Conservation (phyloP, 352 stramenopile species). For the Phytophthora podocarpi region DNA sequence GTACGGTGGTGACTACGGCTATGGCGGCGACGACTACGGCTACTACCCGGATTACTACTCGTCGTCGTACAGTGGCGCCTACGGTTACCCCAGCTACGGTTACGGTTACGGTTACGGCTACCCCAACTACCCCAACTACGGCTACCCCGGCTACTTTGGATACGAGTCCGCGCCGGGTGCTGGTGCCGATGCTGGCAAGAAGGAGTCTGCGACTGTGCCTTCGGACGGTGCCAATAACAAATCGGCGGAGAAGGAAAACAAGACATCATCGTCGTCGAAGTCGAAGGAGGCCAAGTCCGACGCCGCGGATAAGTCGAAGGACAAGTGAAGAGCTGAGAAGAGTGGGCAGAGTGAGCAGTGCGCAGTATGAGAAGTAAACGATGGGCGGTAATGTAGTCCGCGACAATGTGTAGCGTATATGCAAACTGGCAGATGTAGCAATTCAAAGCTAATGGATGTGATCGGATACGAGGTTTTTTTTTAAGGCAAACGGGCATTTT, state of each 20-base stretch:
- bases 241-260: conserved; percentile 6
- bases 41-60: conserved; percentile 8
- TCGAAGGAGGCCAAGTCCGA: conserved; percentile 12
- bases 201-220: conserved; percentile 1
- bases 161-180: conserved; percentile 3
- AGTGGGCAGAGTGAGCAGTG: too few species aligned
- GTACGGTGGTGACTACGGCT: conserved; percentile 1
- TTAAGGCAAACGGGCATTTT: too few species aligned
- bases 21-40: too few species aligned
- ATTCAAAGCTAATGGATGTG: too few species aligned
- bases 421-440: too few species aligned
- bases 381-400: too few species aligned
- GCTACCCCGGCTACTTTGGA: conserved; percentile 1
- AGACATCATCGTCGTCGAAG: neutral
- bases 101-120: conserved; percentile 13
- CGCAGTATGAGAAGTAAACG: too few species aligned
- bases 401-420: too few species aligned
- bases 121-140: neutral
- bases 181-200: neutral
- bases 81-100: conserved; percentile 6
- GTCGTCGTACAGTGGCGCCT: conserved; percentile 1
- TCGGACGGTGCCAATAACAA: neutral
- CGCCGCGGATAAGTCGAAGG: conserved; percentile 3
- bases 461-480: too few species aligned
- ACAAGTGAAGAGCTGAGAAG: conserved; percentile 1